phyloP scores from a whole-genome alignment of 306 rosid species.

The Dryas alaskensis region DNA sequence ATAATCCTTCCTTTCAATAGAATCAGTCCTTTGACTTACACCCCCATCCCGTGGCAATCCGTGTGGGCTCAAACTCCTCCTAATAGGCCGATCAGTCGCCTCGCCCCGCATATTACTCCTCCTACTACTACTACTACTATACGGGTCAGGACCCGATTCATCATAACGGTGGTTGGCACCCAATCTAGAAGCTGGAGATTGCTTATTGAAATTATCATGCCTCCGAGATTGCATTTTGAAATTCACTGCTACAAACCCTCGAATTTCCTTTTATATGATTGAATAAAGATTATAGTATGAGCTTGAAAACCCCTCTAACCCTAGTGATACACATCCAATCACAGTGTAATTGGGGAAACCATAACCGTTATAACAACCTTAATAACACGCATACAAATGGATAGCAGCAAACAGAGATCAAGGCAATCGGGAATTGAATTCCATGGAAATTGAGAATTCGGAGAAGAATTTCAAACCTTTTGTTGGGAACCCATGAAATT shows the following conservation, averaged over 20 bases:
- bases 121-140: slow-evolving; percentile 27
- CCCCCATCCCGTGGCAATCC: slow-evolving; percentile 37
- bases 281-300: not conserved
- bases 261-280: not conserved
- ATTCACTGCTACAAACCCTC: not conserved
- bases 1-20: slow-evolving; percentile 52
- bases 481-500: slow-evolving; percentile 20
- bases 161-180: slow-evolving; percentile 39
- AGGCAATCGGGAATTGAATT: not conserved
- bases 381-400: not conserved
- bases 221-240: slow-evolving; percentile 54
- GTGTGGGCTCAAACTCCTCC: slow-evolving; percentile 60
- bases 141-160: slow-evolving; percentile 34
- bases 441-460: slow-evolving; percentile 7
- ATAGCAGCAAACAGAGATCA: not conserved
- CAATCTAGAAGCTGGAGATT: slow-evolving; percentile 34
- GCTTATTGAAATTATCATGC: slow-evolving; percentile 45
- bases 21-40: slow-evolving; percentile 39
- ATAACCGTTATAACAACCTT: not conserved
- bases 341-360: not conserved
- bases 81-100: slow-evolving; percentile 36
- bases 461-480: slow-evolving; percentile 27
- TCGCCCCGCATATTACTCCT: slow-evolving; percentile 28
- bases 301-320: slow-evolving; percentile 10
- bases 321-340: slow-evolving; percentile 18